A percentile compares a stretch with the other conserved stretches of the same genome.
These are phyloP conservation scores for Tricharina praecox DNA, from an alignment of 495 filamentous ascomycete genomes.

Conservation along the genomic window DNA sequence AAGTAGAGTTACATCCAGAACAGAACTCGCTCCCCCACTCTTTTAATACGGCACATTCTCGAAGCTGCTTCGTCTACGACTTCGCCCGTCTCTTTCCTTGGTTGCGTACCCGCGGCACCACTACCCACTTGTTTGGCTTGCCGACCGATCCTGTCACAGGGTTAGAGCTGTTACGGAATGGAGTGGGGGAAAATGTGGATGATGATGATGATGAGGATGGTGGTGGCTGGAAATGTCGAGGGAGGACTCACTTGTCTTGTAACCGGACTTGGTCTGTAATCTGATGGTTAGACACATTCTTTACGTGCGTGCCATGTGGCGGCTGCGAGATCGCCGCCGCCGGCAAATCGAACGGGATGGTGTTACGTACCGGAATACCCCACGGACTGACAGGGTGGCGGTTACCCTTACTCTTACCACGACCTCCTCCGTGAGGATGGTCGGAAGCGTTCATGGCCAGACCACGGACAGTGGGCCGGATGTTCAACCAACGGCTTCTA, in stretches of 20 bases:
- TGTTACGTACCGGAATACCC: slow-evolving; percentile 66
- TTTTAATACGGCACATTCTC: too few relatives aligned
- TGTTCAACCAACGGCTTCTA: slow-evolving; percentile 76
- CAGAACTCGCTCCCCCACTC: too few relatives aligned
- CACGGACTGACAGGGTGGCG: slow-evolving; percentile 83
- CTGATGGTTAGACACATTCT: not conserved
- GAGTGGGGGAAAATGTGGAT: too few relatives aligned
- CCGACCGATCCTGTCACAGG: slow-evolving; percentile 32
- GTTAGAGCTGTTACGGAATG: too few relatives aligned
- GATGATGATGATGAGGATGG: too few relatives aligned
- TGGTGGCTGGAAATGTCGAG: not conserved
- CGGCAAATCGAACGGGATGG: not conserved
- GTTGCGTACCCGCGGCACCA: slow-evolving; percentile 55
- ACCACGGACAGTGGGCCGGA: slow-evolving; percentile 86
- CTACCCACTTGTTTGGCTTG: slow-evolving; percentile 69
- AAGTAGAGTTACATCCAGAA: too few relatives aligned
- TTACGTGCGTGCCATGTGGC: not conserved
- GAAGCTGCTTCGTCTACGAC: too few relatives aligned
- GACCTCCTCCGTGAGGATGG: slow-evolving; percentile 95
- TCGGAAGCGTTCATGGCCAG: slow-evolving; percentile 95
- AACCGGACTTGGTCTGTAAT: slow-evolving; percentile 68
- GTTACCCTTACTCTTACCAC: slow-evolving; percentile 98
- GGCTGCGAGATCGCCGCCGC: not conserved
- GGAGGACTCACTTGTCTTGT: slow-evolving; percentile 62
- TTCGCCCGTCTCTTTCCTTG: slow-evolving; percentile 46